A percentile compares a stretch with the other conserved stretches of the same genome.
Evolutionary conservation across 768 basidiomycete species (phyloP).

Genomic region (Coprinopsis cinerea): DNA sequence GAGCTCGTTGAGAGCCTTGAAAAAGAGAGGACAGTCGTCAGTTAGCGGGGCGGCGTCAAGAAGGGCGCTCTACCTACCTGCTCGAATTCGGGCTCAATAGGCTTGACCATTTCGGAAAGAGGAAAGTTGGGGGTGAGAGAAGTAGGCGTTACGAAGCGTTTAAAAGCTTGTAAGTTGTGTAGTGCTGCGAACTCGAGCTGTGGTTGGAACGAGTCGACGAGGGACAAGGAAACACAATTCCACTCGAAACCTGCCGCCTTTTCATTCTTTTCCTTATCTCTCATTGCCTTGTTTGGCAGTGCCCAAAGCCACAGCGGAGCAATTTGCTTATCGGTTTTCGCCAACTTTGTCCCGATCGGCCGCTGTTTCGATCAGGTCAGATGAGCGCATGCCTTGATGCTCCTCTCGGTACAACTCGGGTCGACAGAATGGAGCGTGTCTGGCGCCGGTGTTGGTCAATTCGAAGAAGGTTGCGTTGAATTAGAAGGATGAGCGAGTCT

Average conservation of each 20-base stretch:
- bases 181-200: too few species aligned
- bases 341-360: slow-evolving; percentile 10
- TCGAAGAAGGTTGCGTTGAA: too few species aligned
- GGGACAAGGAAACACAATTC: not conserved
- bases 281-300: slow-evolving; percentile 1
- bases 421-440: too few species aligned
- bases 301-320: not conserved
- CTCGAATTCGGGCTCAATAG: slow-evolving; percentile 65
- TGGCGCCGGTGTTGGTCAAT: too few species aligned
- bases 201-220: slow-evolving; percentile 1
- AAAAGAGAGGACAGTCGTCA: not conserved
- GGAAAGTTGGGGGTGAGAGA: not conserved
- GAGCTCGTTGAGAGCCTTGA: slow-evolving; percentile 61
- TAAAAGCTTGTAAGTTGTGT: too few species aligned
- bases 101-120: slow-evolving; percentile 31
- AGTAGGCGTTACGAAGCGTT: too few species aligned
- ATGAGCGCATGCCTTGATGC: not conserved
- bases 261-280: slow-evolving; percentile 9
- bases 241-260: not conserved
- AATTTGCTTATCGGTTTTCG: slow-evolving; percentile 5
- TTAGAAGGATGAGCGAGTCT: too few species aligned
- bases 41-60: not conserved
- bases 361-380: slow-evolving; percentile 3
- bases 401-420: not conserved
- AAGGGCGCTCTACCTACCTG: slow-evolving; percentile 33